Evolutionary conservation across 306 rosid genomes (phyloP).

Genomic region (Dryas drummondii): DNA sequence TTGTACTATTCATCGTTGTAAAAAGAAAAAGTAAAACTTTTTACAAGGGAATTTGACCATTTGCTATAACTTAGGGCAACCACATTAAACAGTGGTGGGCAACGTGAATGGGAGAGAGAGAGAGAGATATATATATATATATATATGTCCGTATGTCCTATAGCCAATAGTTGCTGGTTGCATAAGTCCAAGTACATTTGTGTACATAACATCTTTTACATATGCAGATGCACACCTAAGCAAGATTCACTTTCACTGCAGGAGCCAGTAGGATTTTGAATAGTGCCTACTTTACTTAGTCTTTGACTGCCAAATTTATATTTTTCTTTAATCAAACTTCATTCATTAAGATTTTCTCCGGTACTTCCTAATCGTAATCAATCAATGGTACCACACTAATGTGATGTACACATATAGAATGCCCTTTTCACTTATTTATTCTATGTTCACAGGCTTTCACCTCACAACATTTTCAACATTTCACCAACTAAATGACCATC

Average conservation of each 20-base stretch:
- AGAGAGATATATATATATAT: no score
- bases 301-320: conserved; percentile 3
- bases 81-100: neutral
- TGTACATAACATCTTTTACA: neutral
- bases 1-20: neutral
- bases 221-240: neutral
- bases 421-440: neutral
- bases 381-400: neutral
- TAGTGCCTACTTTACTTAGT: conserved; percentile 7
- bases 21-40: conserved; percentile 7
- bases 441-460: neutral
- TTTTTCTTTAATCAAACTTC: neutral
- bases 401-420: neutral
- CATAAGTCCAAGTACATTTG: neutral
- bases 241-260: neutral
- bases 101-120: neutral
- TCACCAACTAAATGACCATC: neutral
- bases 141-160: neutral
- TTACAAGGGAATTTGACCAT: neutral
- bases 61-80: neutral
- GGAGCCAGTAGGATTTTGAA: conserved; percentile 15
- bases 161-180: neutral
- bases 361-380: neutral
- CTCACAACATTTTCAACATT: neutral
- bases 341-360: conserved; percentile 1